A percentile compares a stretch with the other conserved stretches of the same genome.
These are phyloP conservation scores for Hypomontagnella submonticulosa DNA, from an alignment of 495 filamentous ascomycete genomes.

Conservation along the genomic window DNA sequence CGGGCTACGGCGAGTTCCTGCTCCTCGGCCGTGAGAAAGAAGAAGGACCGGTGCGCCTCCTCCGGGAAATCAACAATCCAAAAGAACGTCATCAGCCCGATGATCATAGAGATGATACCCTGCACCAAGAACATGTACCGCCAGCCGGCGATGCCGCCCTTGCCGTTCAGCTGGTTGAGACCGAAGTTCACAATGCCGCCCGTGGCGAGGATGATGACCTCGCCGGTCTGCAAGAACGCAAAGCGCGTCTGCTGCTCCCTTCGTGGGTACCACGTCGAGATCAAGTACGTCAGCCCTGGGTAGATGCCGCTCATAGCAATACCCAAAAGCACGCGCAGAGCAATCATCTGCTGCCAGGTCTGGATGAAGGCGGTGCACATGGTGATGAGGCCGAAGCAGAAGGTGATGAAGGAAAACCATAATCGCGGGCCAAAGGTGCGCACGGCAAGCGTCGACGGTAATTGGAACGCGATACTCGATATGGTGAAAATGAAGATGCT, in stretches of 20 bases:
- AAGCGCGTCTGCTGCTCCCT: conserved; percentile 79
- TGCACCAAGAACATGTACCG: conserved; percentile 83
- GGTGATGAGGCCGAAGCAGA: conserved; percentile 76
- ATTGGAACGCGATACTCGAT: conserved; percentile 77
- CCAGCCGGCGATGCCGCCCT: conserved; percentile 72
- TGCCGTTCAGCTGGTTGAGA: conserved; percentile 71
- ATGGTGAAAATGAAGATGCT: conserved; percentile 85
- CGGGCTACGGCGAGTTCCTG: conserved; percentile 64
- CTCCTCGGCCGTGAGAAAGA: conserved; percentile 70
- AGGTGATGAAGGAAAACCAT: conserved; percentile 75
- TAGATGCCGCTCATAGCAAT: conserved; percentile 77
- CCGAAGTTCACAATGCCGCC: conserved; percentile 79
- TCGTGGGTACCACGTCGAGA: conserved; percentile 78
- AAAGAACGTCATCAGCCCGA: conserved; percentile 76
- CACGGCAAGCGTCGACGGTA: conserved; percentile 77
- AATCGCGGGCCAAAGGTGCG: conserved; percentile 73
- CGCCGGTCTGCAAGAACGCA: conserved; percentile 75
- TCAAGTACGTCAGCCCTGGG: conserved; percentile 75
- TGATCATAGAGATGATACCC: conserved; percentile 67
- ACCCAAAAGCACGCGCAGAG: conserved; percentile 74
- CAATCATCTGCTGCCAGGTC: conserved; percentile 80
- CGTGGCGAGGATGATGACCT: conserved; percentile 74
- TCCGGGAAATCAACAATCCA: conserved; percentile 88
- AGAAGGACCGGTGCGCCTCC: conserved; percentile 67
- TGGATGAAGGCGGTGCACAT: conserved; percentile 76